Base-by-base conservation (phyloP, 2,329 filamentous ascomycete genomes). In the Talaromyces islandicus region DNA sequence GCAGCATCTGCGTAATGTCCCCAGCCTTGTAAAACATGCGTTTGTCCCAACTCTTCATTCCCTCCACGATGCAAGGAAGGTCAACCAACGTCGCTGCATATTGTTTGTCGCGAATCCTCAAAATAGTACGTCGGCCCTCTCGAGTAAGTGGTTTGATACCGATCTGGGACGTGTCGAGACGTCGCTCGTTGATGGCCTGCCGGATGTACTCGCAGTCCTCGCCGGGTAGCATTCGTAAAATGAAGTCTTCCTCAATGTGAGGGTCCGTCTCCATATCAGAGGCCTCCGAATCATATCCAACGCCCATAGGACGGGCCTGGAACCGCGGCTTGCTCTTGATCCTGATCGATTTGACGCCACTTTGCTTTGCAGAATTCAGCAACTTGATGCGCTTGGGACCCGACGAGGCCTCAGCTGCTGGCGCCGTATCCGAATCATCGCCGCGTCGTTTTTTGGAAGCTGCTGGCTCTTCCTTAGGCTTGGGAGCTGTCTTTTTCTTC, bases 211-310 rank as follows among this genome's bases (percentile, higher is more conserved):
- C 90, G 71, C 89, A 90, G 74, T 97, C 90, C 30, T 89, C 85
- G 0, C 92, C 92, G 0, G 92, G 90, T 58, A 87, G 74, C 89
- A 97, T 96, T 62, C 94, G 90, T 63, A 99, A 75, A 9, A 99
- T 82, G 65, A 97, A 91, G 64, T 95, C 88, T 69, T 93, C 89
- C 74, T 97, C 93, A 62, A 96, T 90, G 1, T 89, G 83, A 0
- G 94, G 94, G 69, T 99, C 94, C 10, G 80, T 76, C 73, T 99
- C 94, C 14, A 88, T 86, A 70, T 97, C 94, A 59, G 92, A 94
- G 12, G 92, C 91, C 74, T 97, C 94, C 3, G 92, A 97, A 72
- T 99, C 94, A 75, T 97, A 99, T 7, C 93, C 94, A 59, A 96
- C 91, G 56, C 94, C 94, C 1, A 85, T 84, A 5, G 87, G 86